phyloP scores from a whole-genome alignment of 345 rosid species.

The Euphorbia lathyris region DNA sequence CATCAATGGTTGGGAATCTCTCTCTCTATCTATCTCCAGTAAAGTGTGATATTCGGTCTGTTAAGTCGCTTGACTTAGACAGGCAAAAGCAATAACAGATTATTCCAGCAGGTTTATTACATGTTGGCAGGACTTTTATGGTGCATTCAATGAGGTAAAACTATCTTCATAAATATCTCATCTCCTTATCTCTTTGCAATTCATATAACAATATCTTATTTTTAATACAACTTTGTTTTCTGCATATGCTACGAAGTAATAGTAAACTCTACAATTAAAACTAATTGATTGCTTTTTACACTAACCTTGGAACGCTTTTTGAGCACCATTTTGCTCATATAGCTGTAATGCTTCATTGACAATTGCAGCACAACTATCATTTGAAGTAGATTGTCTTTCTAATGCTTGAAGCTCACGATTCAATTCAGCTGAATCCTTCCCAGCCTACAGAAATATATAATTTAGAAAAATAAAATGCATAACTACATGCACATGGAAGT shows the following conservation, averaged over 20 bases:
- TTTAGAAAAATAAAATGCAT: background rate
- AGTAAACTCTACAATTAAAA: background rate
- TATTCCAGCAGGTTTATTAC: background rate
- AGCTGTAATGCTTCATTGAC: constrained; percentile 48
- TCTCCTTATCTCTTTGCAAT: background rate
- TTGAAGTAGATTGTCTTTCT: constrained; percentile 49
- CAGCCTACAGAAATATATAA: constrained; percentile 35
- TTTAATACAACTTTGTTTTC: background rate
- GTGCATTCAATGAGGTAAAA: background rate
- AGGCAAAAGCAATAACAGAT: background rate
- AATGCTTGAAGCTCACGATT: constrained; percentile 52
- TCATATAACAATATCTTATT: background rate
- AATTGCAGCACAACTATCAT: constrained; percentile 43
- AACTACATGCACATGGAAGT: background rate
- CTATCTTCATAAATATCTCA: background rate
- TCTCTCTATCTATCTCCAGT: background rate
- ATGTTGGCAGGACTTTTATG: background rate
- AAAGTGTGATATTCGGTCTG: background rate
- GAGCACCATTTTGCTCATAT: constrained; percentile 43
- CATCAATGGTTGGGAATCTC: background rate
- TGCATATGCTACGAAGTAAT: background rate
- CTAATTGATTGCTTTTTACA: constrained; percentile 5
- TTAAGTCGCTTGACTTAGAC: background rate
- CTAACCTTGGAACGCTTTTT: constrained; percentile 62
- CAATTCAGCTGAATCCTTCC: constrained; percentile 60